A percentile compares a stretch with the other conserved stretches of the same genome.
These are phyloP conservation scores for Venturia effusa DNA, from an alignment of 2,329 filamentous ascomycete species.

Conservation along the genomic window DNA sequence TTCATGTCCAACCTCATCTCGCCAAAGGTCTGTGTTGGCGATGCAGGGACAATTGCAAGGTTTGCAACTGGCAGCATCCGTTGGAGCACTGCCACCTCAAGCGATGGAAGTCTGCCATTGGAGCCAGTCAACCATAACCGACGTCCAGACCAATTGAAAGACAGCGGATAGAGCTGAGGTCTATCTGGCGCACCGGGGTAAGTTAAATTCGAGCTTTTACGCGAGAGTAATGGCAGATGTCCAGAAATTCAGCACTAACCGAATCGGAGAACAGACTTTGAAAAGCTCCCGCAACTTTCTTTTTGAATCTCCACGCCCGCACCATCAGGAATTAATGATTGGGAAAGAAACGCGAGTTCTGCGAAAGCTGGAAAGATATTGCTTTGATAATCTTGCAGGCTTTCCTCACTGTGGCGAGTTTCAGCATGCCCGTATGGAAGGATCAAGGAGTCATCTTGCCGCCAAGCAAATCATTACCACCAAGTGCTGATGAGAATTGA, in stretches of 20 bases:
- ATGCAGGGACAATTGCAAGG: neutral
- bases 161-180: neutral
- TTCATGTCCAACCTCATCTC: neutral
- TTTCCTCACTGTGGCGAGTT: neutral
- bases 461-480: too few species aligned
- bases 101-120: neutral
- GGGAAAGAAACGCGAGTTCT: neutral
- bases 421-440: neutral
- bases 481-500: neutral
- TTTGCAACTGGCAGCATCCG: neutral
- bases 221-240: neutral
- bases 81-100: neutral
- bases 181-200: neutral
- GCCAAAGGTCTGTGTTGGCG: neutral
- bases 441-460: neutral
- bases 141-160: neutral
- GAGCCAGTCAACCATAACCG: neutral
- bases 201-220: neutral
- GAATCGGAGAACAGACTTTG: neutral
- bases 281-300: neutral
- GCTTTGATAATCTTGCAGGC: neutral
- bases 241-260: neutral
- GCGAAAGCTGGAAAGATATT: neutral
- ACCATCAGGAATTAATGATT: neutral
- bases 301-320: neutral